Percentiles rank a stretch among this genome's conserved stretches.
These are phyloP conservation scores for Dactylellina drechsleri DNA, from an alignment of 2,329 filamentous ascomycete species.

Conservation along the genomic window DNA sequence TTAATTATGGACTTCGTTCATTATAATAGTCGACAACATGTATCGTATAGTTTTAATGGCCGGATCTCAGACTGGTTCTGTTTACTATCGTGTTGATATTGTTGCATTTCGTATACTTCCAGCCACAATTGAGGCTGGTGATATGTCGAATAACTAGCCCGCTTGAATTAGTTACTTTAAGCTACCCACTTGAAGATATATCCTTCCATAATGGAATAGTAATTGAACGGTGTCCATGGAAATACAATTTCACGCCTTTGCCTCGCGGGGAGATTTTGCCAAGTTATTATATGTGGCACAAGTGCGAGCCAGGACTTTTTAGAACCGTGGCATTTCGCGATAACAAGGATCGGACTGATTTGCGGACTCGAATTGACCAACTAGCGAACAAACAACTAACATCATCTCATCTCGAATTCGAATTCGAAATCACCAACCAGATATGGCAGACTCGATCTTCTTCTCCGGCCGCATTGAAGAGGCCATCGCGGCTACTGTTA, in stretches of 20 bases:
- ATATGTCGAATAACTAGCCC: background rate
- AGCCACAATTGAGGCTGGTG: background rate
- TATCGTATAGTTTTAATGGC: too few species aligned
- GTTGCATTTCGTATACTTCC: conserved; percentile 1
- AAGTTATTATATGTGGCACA: background rate
- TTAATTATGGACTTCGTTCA: too few species aligned
- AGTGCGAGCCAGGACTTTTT: background rate
- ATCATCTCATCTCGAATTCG: background rate
- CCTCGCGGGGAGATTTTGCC: background rate
- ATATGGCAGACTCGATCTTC: conserved; percentile 44
- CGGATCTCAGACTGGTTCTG: too few species aligned
- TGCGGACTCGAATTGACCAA: too few species aligned
- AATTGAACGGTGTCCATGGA: background rate
- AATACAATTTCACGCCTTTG: conserved; percentile 5
- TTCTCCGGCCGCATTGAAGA: conserved; percentile 47
- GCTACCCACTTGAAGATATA: conserved; percentile 1
- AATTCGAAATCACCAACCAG: background rate
- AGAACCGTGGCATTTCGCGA: conserved; percentile 24
- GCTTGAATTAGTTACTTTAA: background rate
- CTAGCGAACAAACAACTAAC: background rate
- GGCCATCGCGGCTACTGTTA: conserved; percentile 40
- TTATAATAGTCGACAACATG: background rate
- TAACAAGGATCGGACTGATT: background rate
- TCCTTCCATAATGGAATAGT: background rate
- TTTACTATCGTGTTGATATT: conserved; percentile 6